Evolutionary conservation across 148 eudicot genomes (phyloP).

Genomic region (Rhododendron kiyosumense): DNA sequence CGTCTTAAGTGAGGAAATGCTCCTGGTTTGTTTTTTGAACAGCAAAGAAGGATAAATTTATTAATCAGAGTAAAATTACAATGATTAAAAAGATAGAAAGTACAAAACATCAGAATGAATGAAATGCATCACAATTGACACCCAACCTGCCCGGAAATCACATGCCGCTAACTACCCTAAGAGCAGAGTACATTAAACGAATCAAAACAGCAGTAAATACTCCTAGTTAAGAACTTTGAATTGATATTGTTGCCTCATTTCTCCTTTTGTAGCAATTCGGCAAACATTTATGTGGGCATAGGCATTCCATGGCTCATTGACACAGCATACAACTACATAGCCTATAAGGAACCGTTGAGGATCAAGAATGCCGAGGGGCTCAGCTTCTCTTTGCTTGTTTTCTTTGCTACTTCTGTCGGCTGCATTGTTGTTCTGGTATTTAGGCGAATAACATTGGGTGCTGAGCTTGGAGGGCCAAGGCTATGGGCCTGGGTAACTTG

Average conservation of each 20-base stretch:
- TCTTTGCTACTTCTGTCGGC: slow-evolving; percentile 75
- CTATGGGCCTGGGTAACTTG: slow-evolving; percentile 83
- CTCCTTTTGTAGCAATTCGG: slow-evolving; percentile 62
- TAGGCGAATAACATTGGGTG: slow-evolving; percentile 71
- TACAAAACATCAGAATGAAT: too few relatives aligned
- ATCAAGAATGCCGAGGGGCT: slow-evolving; percentile 61
- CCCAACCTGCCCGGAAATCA: too few relatives aligned
- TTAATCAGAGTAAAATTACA: too few relatives aligned
- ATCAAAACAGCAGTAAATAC: too few relatives aligned
- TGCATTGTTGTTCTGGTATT: slow-evolving; percentile 73
- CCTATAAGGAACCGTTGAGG: slow-evolving; percentile 47
- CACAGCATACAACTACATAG: slow-evolving; percentile 72
- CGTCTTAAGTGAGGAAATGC: neutral
- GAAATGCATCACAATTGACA: too few relatives aligned
- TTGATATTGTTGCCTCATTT: slow-evolving; percentile 3
- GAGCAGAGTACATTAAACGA: too few relatives aligned
- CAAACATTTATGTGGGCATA: slow-evolving; percentile 87
- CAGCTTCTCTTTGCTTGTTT: slow-evolving; percentile 78
- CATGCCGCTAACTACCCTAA: too few relatives aligned
- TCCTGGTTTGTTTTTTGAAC: neutral
- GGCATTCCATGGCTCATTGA: slow-evolving; percentile 92
- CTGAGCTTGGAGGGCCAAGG: slow-evolving; percentile 85
- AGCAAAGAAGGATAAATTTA: too few relatives aligned
- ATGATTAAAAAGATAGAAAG: too few relatives aligned
- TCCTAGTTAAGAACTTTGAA: neutral